These are phyloP conservation scores for Calocybe gangraenosa DNA, from an alignment of 768 basidiomycete species.

Conservation along the genomic window DNA sequence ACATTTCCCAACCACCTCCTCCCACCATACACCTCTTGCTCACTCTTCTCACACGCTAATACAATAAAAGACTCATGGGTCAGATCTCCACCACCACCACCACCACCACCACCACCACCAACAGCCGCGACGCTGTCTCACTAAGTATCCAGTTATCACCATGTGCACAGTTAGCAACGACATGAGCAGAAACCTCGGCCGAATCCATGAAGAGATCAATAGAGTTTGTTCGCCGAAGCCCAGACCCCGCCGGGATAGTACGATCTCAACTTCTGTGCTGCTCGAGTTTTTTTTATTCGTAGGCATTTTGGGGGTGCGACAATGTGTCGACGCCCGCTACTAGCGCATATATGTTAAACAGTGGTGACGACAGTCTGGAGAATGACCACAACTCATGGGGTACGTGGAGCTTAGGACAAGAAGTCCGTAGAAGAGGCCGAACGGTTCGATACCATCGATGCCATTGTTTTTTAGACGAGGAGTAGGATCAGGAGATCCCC, in stretches of 20 bases:
- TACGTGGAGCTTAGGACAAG: conserved; percentile 44
- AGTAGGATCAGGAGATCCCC: too few relatives aligned
- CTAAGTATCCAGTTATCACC: conserved; percentile 49
- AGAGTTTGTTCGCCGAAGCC: conserved; percentile 45
- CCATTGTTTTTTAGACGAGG: conserved; percentile 38
- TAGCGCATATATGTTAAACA: conserved; percentile 25
- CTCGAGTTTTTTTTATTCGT: conserved; percentile 47
- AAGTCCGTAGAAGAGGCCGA: conserved; percentile 49
- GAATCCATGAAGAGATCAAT: conserved; percentile 53
- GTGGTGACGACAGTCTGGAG: conserved; percentile 22
- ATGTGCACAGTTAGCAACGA: conserved; percentile 53
- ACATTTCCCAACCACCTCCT: conserved; percentile 26
- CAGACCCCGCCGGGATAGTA: conserved; percentile 21
- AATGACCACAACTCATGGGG: conserved; percentile 26
- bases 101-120: conserved; percentile 52
- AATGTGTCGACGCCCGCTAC: conserved; percentile 36
- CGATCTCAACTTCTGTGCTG: conserved; percentile 33
- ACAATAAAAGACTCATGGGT: conserved; percentile 75
- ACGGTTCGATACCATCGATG: conserved; percentile 45
- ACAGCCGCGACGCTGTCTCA: conserved; percentile 32
- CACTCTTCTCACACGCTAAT: too few relatives aligned
- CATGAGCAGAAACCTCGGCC: conserved; percentile 57
- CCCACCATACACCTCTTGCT: conserved; percentile 36
- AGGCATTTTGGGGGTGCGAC: conserved; percentile 15
- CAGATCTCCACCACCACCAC: conserved; percentile 63